Evolutionary conservation across 2,329 filamentous ascomycete species (phyloP).

Genomic region (Tolypocladium inflatum): DNA sequence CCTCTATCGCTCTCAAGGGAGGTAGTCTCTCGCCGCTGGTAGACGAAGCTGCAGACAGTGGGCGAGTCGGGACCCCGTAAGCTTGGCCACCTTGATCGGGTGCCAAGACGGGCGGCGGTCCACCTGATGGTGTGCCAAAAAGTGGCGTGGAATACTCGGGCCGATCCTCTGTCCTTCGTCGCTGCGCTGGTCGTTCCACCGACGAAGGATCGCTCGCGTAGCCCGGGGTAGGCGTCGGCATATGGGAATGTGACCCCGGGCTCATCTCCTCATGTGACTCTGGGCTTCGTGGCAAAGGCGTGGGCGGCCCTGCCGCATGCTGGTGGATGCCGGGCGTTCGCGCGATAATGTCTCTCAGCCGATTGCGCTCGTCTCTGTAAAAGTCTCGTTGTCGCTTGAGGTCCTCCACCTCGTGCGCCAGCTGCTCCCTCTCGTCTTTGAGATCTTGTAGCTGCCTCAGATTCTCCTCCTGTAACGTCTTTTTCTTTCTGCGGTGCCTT

Average conservation of each 20-base stretch:
- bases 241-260: constrained; percentile 18
- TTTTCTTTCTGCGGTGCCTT: constrained; percentile 70
- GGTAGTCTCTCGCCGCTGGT: constrained; percentile 34
- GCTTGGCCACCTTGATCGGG: constrained; percentile 26
- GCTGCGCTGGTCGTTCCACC: constrained; percentile 34
- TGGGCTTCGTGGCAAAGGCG: constrained; percentile 31
- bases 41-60: constrained; percentile 26
- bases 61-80: constrained; percentile 27
- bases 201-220: constrained; percentile 33
- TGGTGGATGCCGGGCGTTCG: constrained; percentile 48
- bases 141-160: constrained; percentile 30
- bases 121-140: constrained; percentile 25
- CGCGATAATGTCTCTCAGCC: constrained; percentile 56
- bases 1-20: constrained; percentile 37
- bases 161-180: constrained; percentile 38
- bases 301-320: constrained; percentile 42
- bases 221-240: constrained; percentile 17
- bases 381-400: constrained; percentile 58
- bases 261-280: constrained; percentile 28
- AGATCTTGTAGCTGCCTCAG: constrained; percentile 59
- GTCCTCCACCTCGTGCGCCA: constrained; percentile 43
- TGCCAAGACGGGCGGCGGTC: constrained; percentile 27
- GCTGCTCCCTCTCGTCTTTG: constrained; percentile 58
- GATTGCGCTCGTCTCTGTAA: constrained; percentile 64
- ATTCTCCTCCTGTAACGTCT: constrained; percentile 71